Evolutionary conservation across 2,329 filamentous ascomycete species (phyloP), one percentile per base, ranked within the genome.

Genomic region (Trichoderma aggressivum): DNA sequence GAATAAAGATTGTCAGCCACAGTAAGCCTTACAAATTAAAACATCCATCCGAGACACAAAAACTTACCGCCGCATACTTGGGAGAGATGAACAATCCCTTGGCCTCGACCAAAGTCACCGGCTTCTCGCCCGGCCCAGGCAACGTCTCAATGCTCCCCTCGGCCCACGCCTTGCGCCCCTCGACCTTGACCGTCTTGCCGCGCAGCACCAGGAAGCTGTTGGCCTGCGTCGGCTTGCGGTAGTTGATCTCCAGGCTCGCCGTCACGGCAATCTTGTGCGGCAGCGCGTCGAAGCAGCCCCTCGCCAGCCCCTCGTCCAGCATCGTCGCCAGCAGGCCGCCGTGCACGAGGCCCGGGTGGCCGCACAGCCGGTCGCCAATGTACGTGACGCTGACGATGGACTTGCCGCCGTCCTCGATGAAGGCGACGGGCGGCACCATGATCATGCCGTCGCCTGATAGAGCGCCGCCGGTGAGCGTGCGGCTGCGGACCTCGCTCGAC

Each of bases 131-230:
- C 39, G 75, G 83, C 84, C 86, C 71, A 8, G 88, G 88, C 72
- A 98, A 82, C 70, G 93, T 91, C 86, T 97, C 94, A 76, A 98
- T 90, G 75, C 89, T 88, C 1, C 94, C 96, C 82, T 92, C 91
- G 1, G 98, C 94, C 94, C 94, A 98, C 14, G 94, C 95, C 84
- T 98, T 98, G 73, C 96, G 87, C 1, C 96, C 95, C 79, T 98
- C 94, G 1, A 95, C 92, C 83, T 92, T 94, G 11, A 88, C 90
- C 24, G 94, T 97, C 79, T 89, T 88, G 5, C 93, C 94, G 73
- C 88, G 87, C 71, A 99, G 82, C 56, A 97, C 93, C 34, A 97
- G 84, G 78, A 92, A 96, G 72, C 88, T 88, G 26, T 89, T 88
- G 7, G 94, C 94, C 76, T 88, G 89, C 58, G 92, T 91, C 5